Conservation (phyloP, 345 rosid genomes). For the Cardiospermum halicacabum region DNA sequence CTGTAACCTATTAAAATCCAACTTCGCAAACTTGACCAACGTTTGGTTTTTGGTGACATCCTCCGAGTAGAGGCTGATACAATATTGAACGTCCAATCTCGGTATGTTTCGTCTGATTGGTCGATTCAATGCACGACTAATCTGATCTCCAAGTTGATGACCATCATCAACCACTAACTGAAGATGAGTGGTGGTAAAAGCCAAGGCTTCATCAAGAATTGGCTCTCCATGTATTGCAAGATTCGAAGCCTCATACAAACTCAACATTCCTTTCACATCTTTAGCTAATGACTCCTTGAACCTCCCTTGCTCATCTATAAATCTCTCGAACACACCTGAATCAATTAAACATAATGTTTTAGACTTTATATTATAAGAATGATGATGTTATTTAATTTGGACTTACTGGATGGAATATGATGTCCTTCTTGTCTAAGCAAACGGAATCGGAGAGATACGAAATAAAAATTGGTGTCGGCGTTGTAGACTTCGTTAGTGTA, state of each 20-base stretch:
- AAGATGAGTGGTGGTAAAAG: constrained; percentile 23
- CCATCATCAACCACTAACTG: neutral
- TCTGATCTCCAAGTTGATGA: constrained; percentile 7
- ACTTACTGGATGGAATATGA: too few relatives aligned
- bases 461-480: too few relatives aligned
- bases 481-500: too few relatives aligned
- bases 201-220: constrained; percentile 32
- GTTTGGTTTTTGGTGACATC: constrained; percentile 11
- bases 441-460: too few relatives aligned
- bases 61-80: constrained; percentile 22
- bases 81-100: constrained; percentile 18
- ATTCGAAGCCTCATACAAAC: constrained; percentile 43
- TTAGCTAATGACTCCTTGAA: neutral
- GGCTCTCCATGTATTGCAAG: constrained; percentile 26
- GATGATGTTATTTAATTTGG: too few relatives aligned
- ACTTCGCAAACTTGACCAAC: constrained; percentile 19
- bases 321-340: constrained; percentile 28
- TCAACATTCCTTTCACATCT: constrained; percentile 22
- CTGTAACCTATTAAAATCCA: constrained; percentile 33
- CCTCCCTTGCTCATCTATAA: constrained; percentile 13
- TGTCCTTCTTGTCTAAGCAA: too few relatives aligned
- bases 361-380: too few relatives aligned
- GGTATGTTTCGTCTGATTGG: constrained; percentile 17
- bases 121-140: neutral
- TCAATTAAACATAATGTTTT: neutral